These are phyloP conservation scores for Pestalotiopsis sp. DNA, from an alignment of 2,329 filamentous ascomycete species.

Conservation along the genomic window DNA sequence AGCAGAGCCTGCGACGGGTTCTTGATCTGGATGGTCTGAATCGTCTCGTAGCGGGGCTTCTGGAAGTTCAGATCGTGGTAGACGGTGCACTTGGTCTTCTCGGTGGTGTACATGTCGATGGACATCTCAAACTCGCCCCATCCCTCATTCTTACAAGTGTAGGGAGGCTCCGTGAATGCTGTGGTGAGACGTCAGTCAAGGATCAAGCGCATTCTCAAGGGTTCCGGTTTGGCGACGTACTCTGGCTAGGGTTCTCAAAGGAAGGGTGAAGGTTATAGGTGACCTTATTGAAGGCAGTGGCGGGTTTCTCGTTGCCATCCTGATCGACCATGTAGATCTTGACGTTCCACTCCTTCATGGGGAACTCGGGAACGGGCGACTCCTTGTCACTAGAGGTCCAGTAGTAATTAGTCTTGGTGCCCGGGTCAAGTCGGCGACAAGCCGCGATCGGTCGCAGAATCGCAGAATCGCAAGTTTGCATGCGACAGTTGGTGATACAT, in stretches of 20 bases:
- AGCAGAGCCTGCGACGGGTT: conserved; percentile 90
- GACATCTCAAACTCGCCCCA: conserved; percentile 99
- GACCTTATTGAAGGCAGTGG: conserved; percentile 88
- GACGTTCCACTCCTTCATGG: conserved; percentile 91
- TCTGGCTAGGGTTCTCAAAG: conserved; percentile 84
- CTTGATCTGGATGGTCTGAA: conserved; percentile 83
- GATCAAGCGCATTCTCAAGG: background rate
- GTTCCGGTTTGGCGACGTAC: conserved; percentile 55
- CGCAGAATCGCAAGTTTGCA: background rate
- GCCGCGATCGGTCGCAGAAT: too few species aligned
- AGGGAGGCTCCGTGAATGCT: conserved; percentile 85
- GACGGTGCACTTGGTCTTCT: conserved; percentile 78
- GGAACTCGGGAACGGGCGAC: conserved; percentile 82
- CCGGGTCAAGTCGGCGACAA: background rate
- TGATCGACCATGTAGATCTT: conserved; percentile 84
- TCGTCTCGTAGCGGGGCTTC: conserved; percentile 77
- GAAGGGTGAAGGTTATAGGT: conserved; percentile 93
- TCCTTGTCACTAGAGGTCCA: conserved; percentile 69
- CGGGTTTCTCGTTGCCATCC: conserved; percentile 80
- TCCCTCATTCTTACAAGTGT: conserved; percentile 88
- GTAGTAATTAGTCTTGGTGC: background rate
- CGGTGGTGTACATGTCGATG: conserved; percentile 79
- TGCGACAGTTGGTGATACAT: conserved; percentile 43
- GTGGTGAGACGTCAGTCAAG: conserved; percentile 19
- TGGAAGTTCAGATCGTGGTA: conserved; percentile 92